These are phyloP conservation scores for Claviceps humidiphila DNA, from an alignment of 2,329 filamentous ascomycete genomes.

Conservation along the genomic window DNA sequence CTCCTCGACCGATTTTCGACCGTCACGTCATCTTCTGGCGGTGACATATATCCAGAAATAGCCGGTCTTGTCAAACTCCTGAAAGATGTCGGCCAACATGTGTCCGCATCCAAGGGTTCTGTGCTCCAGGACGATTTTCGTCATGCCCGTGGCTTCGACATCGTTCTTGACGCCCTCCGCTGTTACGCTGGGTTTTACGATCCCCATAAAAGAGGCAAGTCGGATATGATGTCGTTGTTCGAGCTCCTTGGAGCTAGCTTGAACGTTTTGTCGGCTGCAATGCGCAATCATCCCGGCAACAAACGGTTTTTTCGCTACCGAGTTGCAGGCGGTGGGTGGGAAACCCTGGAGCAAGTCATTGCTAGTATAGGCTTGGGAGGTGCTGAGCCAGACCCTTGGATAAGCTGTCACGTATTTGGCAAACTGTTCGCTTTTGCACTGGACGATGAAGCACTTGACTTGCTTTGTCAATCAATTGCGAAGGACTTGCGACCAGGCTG, in stretches of 20 bases:
- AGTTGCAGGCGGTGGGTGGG: slow-evolving; percentile 67
- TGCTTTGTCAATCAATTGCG: slow-evolving; percentile 47
- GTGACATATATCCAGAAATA: slow-evolving; percentile 34
- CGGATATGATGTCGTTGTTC: slow-evolving; percentile 53
- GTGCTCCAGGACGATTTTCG: slow-evolving; percentile 68
- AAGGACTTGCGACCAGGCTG: slow-evolving; percentile 20
- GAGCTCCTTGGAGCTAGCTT: slow-evolving; percentile 59
- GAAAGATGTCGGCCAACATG: slow-evolving; percentile 52
- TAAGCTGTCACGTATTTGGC: slow-evolving; percentile 64
- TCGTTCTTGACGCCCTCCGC: slow-evolving; percentile 54
- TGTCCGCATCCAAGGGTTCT: slow-evolving; percentile 34
- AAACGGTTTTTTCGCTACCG: slow-evolving; percentile 70
- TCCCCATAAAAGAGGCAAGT: slow-evolving; percentile 43
- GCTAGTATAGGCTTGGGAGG: slow-evolving; percentile 52
- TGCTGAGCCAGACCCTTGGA: slow-evolving; percentile 54
- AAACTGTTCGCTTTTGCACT: slow-evolving; percentile 69
- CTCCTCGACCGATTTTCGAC: slow-evolving; percentile 36
- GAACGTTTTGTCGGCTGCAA: slow-evolving; percentile 58
- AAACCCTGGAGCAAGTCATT: slow-evolving; percentile 59
- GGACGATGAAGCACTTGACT: slow-evolving; percentile 60
- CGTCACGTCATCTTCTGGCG: slow-evolving; percentile 18
- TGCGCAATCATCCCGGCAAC: slow-evolving; percentile 75
- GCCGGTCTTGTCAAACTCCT: slow-evolving; percentile 40
- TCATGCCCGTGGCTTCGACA: slow-evolving; percentile 65
- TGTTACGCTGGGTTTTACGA: slow-evolving; percentile 66